A percentile compares a stretch with the other conserved stretches of the same genome.
Evolutionary conservation across 148 eudicot species (phyloP).

Genomic region (Nyssa sinensis): DNA sequence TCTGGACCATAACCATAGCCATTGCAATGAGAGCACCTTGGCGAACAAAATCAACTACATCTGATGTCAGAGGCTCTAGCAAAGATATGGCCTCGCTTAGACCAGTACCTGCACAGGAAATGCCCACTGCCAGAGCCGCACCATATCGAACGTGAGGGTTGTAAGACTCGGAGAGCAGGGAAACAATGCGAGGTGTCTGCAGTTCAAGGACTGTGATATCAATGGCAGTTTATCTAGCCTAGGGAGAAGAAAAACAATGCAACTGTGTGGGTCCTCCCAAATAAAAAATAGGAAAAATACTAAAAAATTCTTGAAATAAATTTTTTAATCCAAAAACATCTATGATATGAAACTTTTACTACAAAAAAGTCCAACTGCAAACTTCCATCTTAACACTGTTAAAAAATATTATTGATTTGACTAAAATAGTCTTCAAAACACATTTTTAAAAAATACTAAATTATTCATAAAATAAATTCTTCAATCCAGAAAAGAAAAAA

Average conservation of each 20-base stretch:
- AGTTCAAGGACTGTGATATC: constrained; percentile 18
- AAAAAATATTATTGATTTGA: no score
- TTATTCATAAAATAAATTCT: no score
- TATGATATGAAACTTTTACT: no score
- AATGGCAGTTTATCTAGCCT: neutral
- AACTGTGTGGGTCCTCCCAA: no score
- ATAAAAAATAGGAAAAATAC: no score
- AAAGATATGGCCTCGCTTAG: constrained; percentile 94
- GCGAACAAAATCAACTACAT: constrained; percentile 96
- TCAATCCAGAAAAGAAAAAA: no score
- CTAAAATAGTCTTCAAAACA: no score
- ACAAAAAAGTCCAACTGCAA: no score
- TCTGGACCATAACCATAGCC: constrained; percentile 99
- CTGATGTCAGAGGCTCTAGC: constrained; percentile 95
- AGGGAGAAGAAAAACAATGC: neutral
- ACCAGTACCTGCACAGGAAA: constrained; percentile 97
- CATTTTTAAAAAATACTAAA: no score
- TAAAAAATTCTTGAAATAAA: no score
- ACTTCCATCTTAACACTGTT: no score
- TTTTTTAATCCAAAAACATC: no score
- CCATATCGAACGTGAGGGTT: constrained; percentile 99
- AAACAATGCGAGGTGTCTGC: constrained; percentile 95
- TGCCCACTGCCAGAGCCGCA: constrained; percentile 97
- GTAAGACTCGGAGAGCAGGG: constrained; percentile 87
- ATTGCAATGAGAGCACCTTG: constrained; percentile 97